phyloP scores from a whole-genome alignment of 2,329 filamentous ascomycete species.

The Exserohilum turcica region DNA sequence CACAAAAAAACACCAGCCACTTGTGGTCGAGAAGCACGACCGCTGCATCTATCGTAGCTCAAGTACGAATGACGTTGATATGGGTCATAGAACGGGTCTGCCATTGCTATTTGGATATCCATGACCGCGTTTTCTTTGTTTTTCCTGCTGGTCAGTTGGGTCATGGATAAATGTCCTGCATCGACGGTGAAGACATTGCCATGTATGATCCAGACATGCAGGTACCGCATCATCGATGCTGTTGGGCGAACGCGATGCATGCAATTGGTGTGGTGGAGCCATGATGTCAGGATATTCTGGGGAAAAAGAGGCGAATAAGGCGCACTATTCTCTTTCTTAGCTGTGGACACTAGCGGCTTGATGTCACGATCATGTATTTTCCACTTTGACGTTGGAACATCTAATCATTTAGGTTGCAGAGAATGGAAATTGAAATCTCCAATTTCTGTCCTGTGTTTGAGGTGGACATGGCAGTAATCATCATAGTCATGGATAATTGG shows the following conservation, averaged over 20 bases:
- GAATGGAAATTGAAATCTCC: too few relatives aligned
- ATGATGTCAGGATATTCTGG: conserved; percentile 14
- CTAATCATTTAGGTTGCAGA: too few relatives aligned
- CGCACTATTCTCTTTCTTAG: too few relatives aligned
- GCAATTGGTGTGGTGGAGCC: conserved; percentile 9
- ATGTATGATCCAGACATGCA: conserved; percentile 12
- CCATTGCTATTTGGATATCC: neutral
- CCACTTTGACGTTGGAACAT: too few relatives aligned
- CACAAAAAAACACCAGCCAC: too few relatives aligned
- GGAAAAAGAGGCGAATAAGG: conserved; percentile 1
- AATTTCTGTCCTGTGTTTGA: too few relatives aligned
- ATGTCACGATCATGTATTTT: too few relatives aligned
- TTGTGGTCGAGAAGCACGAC: too few relatives aligned
- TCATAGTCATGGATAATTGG: too few relatives aligned
- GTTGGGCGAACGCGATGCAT: conserved; percentile 9
- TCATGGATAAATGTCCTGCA: conserved; percentile 6
- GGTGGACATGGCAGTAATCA: too few relatives aligned
- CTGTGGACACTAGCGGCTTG: too few relatives aligned
- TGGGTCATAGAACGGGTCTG: conserved; percentile 4
- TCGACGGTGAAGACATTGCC: conserved; percentile 6
- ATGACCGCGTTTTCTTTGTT: conserved; percentile 1
- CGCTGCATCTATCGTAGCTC: too few relatives aligned
- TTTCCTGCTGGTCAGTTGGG: neutral
- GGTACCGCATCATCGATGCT: conserved; percentile 14
- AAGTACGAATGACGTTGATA: conserved; percentile 13